Base-by-base conservation (phyloP, 805 yeast genomes). In the Cyberlindnera samutprakarnensis region DNA sequence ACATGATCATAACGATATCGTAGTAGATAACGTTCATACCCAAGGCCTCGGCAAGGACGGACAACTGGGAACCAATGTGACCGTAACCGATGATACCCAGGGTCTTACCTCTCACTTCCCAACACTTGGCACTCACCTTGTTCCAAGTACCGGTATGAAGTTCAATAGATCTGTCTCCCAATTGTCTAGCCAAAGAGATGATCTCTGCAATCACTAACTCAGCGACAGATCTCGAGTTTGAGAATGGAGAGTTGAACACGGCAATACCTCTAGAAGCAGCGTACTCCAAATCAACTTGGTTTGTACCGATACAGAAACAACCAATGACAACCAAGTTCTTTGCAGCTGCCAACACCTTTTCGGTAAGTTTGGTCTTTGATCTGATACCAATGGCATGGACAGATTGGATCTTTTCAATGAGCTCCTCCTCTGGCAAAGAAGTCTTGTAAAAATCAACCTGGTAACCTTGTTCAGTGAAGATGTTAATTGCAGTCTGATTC, bases 31-130 rank as follows among this genome's bases (percentile, higher is more conserved):
- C 96, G 47, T 82, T 83, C 95, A 92, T 80, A 64, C 98, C 98
- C 78, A 92, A 77, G 27, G 96, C 75, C 70, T 92, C 98, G 31
- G 98, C 97, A 49, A 92, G 67, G 9, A 92, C 98, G 7, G 95
- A 83, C 57, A 92, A 77, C 66, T 92, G 98, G 30, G 97, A 67
- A 50, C 98, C 98, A 65, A 92, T 92, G 62, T 92, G 98, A 51
- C 98, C 98, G 54, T 92, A 92, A 48, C 98, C 98, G 24, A 92
- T 71, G 53, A 92, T 92, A 41, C 98, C 98, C 50, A 92, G 70
- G 30, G 98, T 90, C 64, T 92, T 92, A 47, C 98, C 98, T 67
- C 98, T 83, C 48, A 92, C 88, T 66, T 92, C 98, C 97, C 97
- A 92, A 67, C 98, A 92, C 61, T 75, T 87, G 46, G 85, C 71